Percentiles rank a stretch among this genome's conserved stretches.
phyloP scores from a whole-genome alignment of 164 flowering plant species.

The Stephania japonica region DNA sequence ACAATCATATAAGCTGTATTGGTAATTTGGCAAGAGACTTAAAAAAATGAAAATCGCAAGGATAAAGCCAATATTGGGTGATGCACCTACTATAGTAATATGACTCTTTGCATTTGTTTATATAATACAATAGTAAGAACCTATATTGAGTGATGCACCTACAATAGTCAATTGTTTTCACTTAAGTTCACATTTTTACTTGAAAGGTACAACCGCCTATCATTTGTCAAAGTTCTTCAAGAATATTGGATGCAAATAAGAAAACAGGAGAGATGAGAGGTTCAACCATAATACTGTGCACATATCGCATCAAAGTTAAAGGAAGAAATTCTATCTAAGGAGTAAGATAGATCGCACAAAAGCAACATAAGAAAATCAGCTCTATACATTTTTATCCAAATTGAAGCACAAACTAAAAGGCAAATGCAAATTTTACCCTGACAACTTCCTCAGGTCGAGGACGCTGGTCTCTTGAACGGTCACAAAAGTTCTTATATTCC shows the following conservation, averaged over 20 bases:
- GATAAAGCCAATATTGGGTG: neutral
- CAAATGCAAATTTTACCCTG: constrained; percentile 43
- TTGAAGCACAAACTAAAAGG: neutral
- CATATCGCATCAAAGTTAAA: neutral
- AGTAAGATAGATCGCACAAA: neutral
- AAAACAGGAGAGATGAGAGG: neutral
- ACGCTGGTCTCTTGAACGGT: constrained; percentile 81
- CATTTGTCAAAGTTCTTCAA: neutral
- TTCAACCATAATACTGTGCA: neutral
- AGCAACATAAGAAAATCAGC: neutral
- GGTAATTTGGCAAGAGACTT: neutral
- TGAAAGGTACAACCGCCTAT: neutral
- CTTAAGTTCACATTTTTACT: neutral
- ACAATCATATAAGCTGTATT: neutral
- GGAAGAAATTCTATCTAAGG: neutral
- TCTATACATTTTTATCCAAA: neutral
- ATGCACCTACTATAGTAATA: no score
- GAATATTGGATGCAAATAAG: neutral
- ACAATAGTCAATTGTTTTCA: neutral
- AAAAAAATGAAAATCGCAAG: neutral
- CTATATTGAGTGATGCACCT: no score
- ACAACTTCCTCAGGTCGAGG: constrained; percentile 94
- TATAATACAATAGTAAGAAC: no score
- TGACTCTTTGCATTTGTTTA: no score
- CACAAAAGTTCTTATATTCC: constrained; percentile 96